Evolutionary conservation across 495 filamentous ascomycete genomes (phyloP), one percentile per base, ranked within the genome.

Genomic region (Daldinia decipiens): DNA sequence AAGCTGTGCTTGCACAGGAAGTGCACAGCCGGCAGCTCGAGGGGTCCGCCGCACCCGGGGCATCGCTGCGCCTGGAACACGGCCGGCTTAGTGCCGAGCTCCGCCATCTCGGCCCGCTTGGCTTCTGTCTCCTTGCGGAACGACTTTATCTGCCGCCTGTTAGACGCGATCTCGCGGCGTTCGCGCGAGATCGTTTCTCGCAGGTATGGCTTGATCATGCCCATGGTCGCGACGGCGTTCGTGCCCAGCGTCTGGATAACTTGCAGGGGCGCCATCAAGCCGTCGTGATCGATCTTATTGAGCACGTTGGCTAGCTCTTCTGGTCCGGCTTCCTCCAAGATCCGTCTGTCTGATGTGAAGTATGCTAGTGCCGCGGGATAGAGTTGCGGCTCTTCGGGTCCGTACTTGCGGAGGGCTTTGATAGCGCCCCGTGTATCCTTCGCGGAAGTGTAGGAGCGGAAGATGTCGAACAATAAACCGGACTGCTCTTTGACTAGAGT

Each of bases 1-100:
- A 97, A 99, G 50, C 89, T 93, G 77, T 99, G 95, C 77, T 93
- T 95, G 84, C 95, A 99, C 71, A 98, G 80, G 78, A 98, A 99
- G 78, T 99, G 95, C 51, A 98, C 94, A 0, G 88, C 90, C 3
- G 95, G 95, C 38, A 98, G 82, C 70, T 97, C 93, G 27, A 98
- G 84, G 52, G 85, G 83, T 54, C 85, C 81, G 17, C 88, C 87
- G 74, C 95, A 99, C 40, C 90, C 88, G 39, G 89, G 88, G 76
- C 95, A 99, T 13, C 96, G 86, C 45, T 92, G 93, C 1, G 92
- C 88, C 78, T 95, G 91, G 83, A 98, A 98, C n/a, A 93, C 90
- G 34, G 88, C 87, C 0, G 95, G 94, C 76, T 97, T 94, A 21
- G 83, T 86, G 13, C 85, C 86, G 1, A 99, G 82, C 55, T 92